Percentiles rank a stretch among this genome's conserved stretches.
These are phyloP conservation scores for Selaginella tamariscina DNA, from an alignment of 75 land plant species.

Conservation along the genomic window DNA sequence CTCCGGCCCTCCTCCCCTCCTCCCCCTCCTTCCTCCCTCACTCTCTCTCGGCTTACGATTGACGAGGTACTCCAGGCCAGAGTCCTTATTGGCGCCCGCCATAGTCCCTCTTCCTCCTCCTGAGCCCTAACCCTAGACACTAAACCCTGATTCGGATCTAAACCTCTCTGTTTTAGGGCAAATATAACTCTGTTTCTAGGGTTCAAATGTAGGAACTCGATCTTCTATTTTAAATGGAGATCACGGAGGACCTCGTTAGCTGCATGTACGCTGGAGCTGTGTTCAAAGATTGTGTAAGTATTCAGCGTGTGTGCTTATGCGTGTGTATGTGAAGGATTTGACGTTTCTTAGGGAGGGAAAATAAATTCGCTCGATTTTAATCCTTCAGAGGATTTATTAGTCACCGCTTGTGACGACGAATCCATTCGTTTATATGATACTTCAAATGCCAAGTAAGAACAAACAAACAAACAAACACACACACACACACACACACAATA, in stretches of 20 bases:
- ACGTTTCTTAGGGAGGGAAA: conserved; percentile 3
- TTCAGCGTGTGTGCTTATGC: neutral
- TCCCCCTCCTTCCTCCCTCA: neutral
- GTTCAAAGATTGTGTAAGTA: neutral
- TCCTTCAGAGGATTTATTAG: conserved; percentile 2
- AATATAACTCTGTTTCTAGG: too few relatives aligned
- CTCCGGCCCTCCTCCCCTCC: neutral
- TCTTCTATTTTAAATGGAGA: neutral
- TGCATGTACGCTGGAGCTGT: neutral
- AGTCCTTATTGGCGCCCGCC: conserved; percentile 3
- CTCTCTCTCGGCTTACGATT: conserved; percentile 19
- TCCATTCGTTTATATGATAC: conserved; percentile 2
- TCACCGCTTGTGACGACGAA: conserved; percentile 8
- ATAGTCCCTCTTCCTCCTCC: neutral
- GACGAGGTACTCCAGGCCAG: conserved; percentile 32
- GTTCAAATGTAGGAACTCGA: neutral
- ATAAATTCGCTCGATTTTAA: conserved; percentile 9
- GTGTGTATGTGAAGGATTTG: neutral
- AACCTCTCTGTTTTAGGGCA: too few relatives aligned
- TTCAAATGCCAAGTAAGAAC: neutral
- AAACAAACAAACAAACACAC: too few relatives aligned
- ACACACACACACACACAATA: too few relatives aligned
- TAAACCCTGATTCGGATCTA: neutral
- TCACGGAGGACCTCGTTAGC: neutral
- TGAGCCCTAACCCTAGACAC: neutral